phyloP scores from a whole-genome alignment of 2,329 filamentous ascomycete genomes.

The Colletotrichum cereale region DNA sequence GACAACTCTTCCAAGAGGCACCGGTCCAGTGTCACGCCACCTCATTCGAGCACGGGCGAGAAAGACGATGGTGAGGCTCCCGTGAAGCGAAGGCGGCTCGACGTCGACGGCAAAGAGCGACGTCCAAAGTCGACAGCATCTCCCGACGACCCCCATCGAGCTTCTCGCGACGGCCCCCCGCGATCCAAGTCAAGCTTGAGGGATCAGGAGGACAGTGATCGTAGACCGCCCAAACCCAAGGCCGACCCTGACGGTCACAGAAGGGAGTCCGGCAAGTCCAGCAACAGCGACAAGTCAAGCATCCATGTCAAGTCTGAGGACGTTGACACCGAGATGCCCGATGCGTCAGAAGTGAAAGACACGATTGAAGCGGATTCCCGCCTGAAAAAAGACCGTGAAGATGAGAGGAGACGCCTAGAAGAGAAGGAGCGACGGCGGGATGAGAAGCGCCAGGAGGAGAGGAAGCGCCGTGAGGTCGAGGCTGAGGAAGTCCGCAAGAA shows the following conservation, averaged over 20 bases:
- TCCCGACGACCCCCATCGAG: constrained; percentile 57
- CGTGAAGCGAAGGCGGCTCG: constrained; percentile 69
- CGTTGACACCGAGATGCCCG: constrained; percentile 67
- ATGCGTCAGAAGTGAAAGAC: constrained; percentile 53
- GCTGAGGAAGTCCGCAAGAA: constrained; percentile 49
- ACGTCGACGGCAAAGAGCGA: constrained; percentile 65
- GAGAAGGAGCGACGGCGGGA: constrained; percentile 45
- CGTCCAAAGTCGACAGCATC: constrained; percentile 58
- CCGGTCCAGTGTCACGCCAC: constrained; percentile 70
- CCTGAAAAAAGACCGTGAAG: constrained; percentile 53
- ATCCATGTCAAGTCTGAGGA: constrained; percentile 72
- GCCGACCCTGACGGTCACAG: constrained; percentile 54
- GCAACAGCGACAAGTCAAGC: constrained; percentile 59
- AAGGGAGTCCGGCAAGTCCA: constrained; percentile 56
- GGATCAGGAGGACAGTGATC: constrained; percentile 57
- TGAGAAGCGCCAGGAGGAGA: constrained; percentile 42
- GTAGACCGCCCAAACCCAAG: constrained; percentile 49
- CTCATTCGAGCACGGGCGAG: constrained; percentile 63
- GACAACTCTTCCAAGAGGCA: constrained; percentile 70
- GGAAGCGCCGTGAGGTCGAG: constrained; percentile 50
- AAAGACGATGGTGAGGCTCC: constrained; percentile 66
- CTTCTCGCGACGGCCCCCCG: constrained; percentile 30
- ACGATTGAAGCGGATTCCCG: constrained; percentile 47
- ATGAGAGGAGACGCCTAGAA: constrained; percentile 49
- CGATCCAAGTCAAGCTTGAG: constrained; percentile 50